phyloP scores from a whole-genome alignment of 768 basidiomycete genomes.

The Botryobasidium botryosum region DNA sequence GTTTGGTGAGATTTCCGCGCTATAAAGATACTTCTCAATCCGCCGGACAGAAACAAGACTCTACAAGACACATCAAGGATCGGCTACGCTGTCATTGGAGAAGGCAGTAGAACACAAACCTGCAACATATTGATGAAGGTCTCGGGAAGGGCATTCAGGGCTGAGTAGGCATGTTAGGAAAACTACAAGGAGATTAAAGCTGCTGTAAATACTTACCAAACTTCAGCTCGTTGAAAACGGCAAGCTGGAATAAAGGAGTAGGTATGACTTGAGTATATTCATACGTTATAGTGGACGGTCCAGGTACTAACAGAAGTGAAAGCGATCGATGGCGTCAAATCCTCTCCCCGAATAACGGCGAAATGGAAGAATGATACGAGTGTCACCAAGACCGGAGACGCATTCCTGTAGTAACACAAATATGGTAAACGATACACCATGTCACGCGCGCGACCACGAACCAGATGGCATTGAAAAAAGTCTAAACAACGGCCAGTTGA shows the following conservation, averaged over 20 bases:
- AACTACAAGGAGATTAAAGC: not conserved
- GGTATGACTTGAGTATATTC: too few relatives aligned
- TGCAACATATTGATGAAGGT: constrained; percentile 84
- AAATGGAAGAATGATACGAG: constrained; percentile 42
- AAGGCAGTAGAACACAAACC: constrained; percentile 20
- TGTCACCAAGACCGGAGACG: constrained; percentile 34
- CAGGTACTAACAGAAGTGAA: constrained; percentile 35
- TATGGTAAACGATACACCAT: not conserved
- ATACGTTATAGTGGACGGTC: not conserved
- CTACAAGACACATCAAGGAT: constrained; percentile 20
- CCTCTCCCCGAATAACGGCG: constrained; percentile 48
- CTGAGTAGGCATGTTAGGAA: not conserved
- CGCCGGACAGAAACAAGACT: constrained; percentile 72
- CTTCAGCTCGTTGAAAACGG: constrained; percentile 77
- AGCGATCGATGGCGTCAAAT: constrained; percentile 67
- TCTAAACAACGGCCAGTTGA: constrained; percentile 13
- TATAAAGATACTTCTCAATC: constrained; percentile 75
- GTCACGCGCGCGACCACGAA: constrained; percentile 13
- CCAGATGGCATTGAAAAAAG: constrained; percentile 39
- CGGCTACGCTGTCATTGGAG: not conserved
- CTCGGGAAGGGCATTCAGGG: constrained; percentile 74
- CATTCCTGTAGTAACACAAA: constrained; percentile 18
- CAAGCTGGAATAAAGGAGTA: constrained; percentile 2
- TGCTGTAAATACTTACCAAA: constrained; percentile 28
- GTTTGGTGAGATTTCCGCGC: constrained; percentile 51